Percentiles rank a stretch among this genome's conserved stretches.
These are phyloP conservation scores for Syzygium grande DNA, from an alignment of 345 rosid species.

Conservation along the genomic window DNA sequence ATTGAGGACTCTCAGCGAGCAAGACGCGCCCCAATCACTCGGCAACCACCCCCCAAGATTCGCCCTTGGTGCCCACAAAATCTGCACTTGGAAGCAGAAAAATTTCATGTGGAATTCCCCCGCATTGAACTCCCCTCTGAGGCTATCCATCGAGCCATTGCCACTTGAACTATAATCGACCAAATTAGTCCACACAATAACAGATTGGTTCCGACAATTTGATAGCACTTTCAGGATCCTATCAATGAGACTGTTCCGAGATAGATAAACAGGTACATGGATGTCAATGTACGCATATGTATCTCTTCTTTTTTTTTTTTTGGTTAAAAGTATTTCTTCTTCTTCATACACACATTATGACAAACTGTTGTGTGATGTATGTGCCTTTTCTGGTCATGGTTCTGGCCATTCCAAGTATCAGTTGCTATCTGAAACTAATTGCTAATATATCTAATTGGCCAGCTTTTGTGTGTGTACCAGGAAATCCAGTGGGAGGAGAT, in stretches of 20 bases:
- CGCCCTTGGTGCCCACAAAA: conserved; percentile 60
- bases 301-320: no score
- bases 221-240: conserved; percentile 37
- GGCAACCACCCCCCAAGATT: conserved; percentile 50
- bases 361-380: neutral
- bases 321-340: no score
- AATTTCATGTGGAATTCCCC: conserved; percentile 30
- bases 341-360: neutral
- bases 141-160: conserved; percentile 7
- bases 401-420: neutral
- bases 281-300: neutral
- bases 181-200: conserved; percentile 37
- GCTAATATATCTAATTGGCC: neutral
- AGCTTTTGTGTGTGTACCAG: conserved; percentile 8
- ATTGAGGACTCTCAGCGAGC: conserved; percentile 42
- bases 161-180: conserved; percentile 7
- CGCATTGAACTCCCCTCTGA: conserved; percentile 47
- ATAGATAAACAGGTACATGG: neutral
- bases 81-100: conserved; percentile 22
- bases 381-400: neutral
- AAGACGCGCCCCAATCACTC: conserved; percentile 21
- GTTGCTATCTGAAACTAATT: neutral
- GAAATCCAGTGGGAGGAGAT: conserved; percentile 11
- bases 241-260: conserved; percentile 33
- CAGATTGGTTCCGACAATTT: conserved; percentile 33